phyloP scores from a whole-genome alignment of 176 grass and related monocot species.

The Hyparrhenia diplandra region DNA sequence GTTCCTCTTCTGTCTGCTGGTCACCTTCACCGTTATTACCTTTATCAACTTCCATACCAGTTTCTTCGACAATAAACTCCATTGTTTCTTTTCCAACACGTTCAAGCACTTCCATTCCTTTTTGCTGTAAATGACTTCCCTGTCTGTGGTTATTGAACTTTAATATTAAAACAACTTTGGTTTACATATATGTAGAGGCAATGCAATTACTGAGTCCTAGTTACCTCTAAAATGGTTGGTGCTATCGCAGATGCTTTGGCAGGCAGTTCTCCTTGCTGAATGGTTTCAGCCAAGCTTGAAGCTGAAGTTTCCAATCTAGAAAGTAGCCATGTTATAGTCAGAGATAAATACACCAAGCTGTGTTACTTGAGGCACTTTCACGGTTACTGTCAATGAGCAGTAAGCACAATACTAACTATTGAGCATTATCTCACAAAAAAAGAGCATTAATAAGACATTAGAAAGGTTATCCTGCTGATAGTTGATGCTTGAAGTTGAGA shows the following conservation, averaged over 20 bases:
- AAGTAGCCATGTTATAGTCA: constrained; percentile 11
- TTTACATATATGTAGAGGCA: constrained; percentile 10
- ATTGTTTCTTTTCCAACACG: constrained; percentile 97
- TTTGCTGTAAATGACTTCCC: constrained; percentile 83
- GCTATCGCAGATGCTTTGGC: constrained; percentile 73
- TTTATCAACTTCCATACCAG: constrained; percentile 89
- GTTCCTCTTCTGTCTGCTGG: constrained; percentile 63
- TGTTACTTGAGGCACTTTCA: not conserved
- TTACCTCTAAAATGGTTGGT: constrained; percentile 86
- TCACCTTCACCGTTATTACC: constrained; percentile 45
- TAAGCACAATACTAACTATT: not conserved
- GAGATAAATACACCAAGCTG: not conserved
- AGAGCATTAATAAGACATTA: not conserved
- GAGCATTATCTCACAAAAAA: no score
- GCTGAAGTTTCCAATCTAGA: constrained; percentile 91
- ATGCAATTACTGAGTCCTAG: constrained; percentile 8
- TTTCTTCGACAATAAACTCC: constrained; percentile 88
- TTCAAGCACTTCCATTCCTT: constrained; percentile 92
- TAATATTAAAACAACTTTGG: constrained; percentile 28
- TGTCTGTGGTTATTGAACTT: constrained; percentile 48
- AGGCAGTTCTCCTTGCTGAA: constrained; percentile 81
- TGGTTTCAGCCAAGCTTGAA: constrained; percentile 75
- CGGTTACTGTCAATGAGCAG: not conserved
- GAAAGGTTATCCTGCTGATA: constrained; percentile 5
- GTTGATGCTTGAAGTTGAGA: not conserved